Evolutionary conservation across 306 rosid genomes (phyloP), one percentile per base, ranked within the genome.

Genomic region (Acacia acuminata): DNA sequence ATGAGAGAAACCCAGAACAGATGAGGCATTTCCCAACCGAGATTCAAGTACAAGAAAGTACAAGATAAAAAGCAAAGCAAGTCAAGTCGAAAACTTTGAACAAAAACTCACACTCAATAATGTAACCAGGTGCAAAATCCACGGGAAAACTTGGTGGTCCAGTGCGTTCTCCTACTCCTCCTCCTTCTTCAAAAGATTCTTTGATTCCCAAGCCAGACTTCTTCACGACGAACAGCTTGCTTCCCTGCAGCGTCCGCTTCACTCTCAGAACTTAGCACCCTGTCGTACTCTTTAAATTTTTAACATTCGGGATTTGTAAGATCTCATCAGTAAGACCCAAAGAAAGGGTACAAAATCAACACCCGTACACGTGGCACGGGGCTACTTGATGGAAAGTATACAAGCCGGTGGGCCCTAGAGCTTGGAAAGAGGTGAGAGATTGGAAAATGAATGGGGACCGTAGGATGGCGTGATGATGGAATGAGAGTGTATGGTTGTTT

Each of bases 81-180:
- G 74, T 88, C 85, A 81, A 82, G 85, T 55, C 50, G n/a, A 24
- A 15, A 81, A 76, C 82, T 81, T 82, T 78, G 51, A 61, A 68
- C 88, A 77, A 83, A 84, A 84, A 92, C 92, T 84, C 79, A 60
- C 83, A 61, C 76, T 73, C 85, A 83, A 13, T 47, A 79, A 87
- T 78, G 90, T 81, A 89, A 88, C 85, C 89, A 85, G 47, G 86
- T n/a, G 81, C 77, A 61, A 87, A 91, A 76, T 87, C 88, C 84
- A 77, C 81, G 38, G 74, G 79, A 83, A 78, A 83, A 78, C 73
- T 81, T 72, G 82, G 71, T 80, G 90, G 76, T 65, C 82, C 69
- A 61, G 60, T 50, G 73, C 70, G 42, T 38, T 1, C 42, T 38
- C 42, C 58, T 75, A 27, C 83, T 76, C 53, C 86, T 4, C 14